These are phyloP conservation scores for Endocladia muricata DNA, from an alignment of 31 red algal species.

Conservation along the genomic window DNA sequence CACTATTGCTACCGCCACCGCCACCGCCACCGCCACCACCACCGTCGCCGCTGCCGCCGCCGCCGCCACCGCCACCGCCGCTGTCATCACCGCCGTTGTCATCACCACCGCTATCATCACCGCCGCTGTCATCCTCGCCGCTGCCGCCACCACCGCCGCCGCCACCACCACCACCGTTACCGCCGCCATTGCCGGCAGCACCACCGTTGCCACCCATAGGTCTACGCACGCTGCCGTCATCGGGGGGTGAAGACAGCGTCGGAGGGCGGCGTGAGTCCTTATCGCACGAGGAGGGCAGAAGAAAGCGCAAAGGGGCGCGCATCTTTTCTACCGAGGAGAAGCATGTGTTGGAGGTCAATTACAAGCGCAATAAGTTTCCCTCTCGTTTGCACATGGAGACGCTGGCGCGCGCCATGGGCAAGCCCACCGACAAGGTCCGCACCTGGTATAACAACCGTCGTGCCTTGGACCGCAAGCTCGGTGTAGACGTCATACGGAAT, in stretches of 20 bases:
- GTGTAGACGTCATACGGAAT: constrained; percentile 51
- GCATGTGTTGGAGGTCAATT: constrained; percentile 52
- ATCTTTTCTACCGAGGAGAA: constrained; percentile 63
- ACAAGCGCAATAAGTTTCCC: constrained; percentile 65
- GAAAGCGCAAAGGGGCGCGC: constrained; percentile 64
- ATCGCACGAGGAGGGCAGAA: not conserved
- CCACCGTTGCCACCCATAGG: constrained; percentile 14
- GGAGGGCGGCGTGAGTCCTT: not conserved
- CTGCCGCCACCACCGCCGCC: constrained; percentile 47
- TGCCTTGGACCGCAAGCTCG: constrained; percentile 62
- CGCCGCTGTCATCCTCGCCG: constrained; percentile 25
- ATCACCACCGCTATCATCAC: not conserved
- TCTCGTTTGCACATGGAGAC: constrained; percentile 59
- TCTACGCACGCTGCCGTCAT: constrained; percentile 9
- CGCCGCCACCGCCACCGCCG: not conserved
- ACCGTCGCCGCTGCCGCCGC: not conserved
- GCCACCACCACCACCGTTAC: constrained; percentile 46
- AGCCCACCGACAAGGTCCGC: constrained; percentile 66
- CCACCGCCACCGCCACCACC: not conserved
- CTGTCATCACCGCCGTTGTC: not conserved
- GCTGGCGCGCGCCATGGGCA: constrained; percentile 45
- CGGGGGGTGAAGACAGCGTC: not conserved
- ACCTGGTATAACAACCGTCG: constrained; percentile 87
- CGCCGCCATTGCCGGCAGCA: constrained; percentile 15
- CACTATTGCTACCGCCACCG: not conserved